Evolutionary conservation across 2,329 filamentous ascomycete species (phyloP).

Genomic region (Corynespora cassiicola): DNA sequence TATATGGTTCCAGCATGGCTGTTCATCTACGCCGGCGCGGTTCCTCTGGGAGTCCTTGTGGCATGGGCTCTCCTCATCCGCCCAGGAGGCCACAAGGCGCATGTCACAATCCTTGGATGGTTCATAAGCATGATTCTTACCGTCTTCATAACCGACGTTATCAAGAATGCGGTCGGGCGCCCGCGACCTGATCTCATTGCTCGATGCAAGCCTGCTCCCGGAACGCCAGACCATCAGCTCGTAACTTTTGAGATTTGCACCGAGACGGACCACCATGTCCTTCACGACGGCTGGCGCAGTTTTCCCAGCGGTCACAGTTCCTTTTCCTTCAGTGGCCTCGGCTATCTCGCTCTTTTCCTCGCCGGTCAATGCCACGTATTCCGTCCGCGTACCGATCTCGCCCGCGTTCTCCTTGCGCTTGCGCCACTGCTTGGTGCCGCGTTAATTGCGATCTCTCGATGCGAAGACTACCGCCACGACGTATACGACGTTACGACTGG

Average conservation of each 20-base stretch:
- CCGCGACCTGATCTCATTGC: conserved; percentile 86
- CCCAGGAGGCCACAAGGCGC: conserved; percentile 77
- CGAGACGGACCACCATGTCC: conserved; percentile 68
- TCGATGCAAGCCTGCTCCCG: conserved; percentile 76
- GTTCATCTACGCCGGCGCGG: conserved; percentile 76
- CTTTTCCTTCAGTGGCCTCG: conserved; percentile 79
- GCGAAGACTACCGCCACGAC: conserved; percentile 70
- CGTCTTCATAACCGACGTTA: conserved; percentile 79
- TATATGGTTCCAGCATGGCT: conserved; percentile 65
- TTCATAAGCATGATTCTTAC: conserved; percentile 75
- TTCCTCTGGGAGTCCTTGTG: conserved; percentile 73
- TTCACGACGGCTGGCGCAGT: conserved; percentile 84
- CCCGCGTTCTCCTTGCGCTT: conserved; percentile 61
- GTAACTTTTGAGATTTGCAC: conserved; percentile 75
- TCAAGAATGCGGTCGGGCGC: conserved; percentile 87
- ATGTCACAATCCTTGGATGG: conserved; percentile 84
- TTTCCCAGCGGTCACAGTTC: conserved; percentile 83
- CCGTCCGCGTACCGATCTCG: conserved; percentile 63
- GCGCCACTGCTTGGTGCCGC: conserved; percentile 63
- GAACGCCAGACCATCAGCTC: conserved; percentile 61
- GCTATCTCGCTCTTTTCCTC: conserved; percentile 74
- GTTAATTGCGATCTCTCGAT: conserved; percentile 66
- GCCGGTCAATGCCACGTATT: conserved; percentile 70
- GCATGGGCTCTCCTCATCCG: conserved; percentile 68
- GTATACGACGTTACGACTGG: conserved; percentile 67